These are phyloP conservation scores for Fibroporia radiculosa DNA, from an alignment of 768 basidiomycete genomes.

Conservation along the genomic window DNA sequence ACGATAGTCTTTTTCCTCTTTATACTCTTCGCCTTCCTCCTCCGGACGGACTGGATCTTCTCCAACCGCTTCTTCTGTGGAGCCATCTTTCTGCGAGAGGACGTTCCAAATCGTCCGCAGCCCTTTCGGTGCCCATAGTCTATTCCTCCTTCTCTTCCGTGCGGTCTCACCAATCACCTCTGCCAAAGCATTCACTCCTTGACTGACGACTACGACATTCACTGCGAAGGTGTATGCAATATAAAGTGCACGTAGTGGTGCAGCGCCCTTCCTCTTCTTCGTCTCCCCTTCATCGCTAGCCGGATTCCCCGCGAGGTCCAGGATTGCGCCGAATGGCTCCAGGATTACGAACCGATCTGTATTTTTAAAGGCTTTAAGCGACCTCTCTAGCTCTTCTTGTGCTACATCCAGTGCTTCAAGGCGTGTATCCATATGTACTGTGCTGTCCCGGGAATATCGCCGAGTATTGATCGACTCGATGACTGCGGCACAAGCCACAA, in stretches of 20 bases:
- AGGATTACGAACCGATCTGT: constrained; percentile 29
- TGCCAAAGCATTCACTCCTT: constrained; percentile 29
- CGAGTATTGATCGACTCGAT: constrained; percentile 28
- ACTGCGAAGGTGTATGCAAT: constrained; percentile 42
- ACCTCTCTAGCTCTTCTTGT: constrained; percentile 18
- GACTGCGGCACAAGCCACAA: constrained; percentile 19
- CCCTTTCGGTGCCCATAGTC: constrained; percentile 45
- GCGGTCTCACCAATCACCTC: constrained; percentile 30
- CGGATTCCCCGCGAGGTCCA: too few species aligned
- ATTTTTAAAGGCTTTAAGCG: constrained; percentile 26
- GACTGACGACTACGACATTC: constrained; percentile 32
- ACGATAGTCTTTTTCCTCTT: constrained; percentile 21
- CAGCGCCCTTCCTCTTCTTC: not conserved
- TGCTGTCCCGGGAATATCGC: constrained; percentile 22
- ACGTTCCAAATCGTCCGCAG: constrained; percentile 27
- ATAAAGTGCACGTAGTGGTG: constrained; percentile 37
- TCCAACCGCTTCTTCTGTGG: constrained; percentile 17
- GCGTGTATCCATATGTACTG: constrained; percentile 10
- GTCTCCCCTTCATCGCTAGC: constrained; percentile 15
- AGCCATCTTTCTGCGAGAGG: constrained; percentile 14
- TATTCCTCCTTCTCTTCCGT: constrained; percentile 28
- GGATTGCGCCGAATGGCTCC: constrained; percentile 36
- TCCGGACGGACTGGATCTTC: constrained; percentile 21
- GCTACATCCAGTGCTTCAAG: constrained; percentile 20
- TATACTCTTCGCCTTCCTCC: constrained; percentile 22